Evolutionary conservation across 129 eudicot genomes (phyloP), one percentile per base, ranked within the genome.

Genomic region (Saussurea involucrata): DNA sequence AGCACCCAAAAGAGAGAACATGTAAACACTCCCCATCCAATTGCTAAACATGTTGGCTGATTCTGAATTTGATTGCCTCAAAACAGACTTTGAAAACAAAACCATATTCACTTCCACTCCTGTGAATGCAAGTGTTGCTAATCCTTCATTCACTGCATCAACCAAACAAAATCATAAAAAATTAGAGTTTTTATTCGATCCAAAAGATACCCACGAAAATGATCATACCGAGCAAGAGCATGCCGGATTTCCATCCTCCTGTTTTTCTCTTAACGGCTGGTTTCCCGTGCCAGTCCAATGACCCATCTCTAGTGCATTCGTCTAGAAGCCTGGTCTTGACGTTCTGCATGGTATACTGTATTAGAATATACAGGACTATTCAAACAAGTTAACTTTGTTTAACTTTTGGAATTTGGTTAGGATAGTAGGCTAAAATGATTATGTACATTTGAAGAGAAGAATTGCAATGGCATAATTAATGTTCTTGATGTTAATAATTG

Each of bases 31-130:
- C 55, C 96, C 96, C 92, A 90, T 88, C 96, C 96, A 90, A 70
- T 73, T 85, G 82, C 90, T 90, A 80, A 90, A 90, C 75, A 78
- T 88, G 57, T 75, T 87, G 8, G 96, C 96, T 81, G 96, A 87
- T 67, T 88, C 90, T 18, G 92, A 92, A 78, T 90, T 90, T 55
- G 90, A 81, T 44, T 86, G 96, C 69, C 92, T 80, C 69, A 88
- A 76, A 21, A 88, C 92, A 15, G 91, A 83, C 72, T 90, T 90
- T 33, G 89, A 82, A 81, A 90, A 90, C 42, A 88, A 73, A 57
- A 90, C 92, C 92, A 90, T 87, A 74, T 90, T 90, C 81, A 90
- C 96, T 82, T 88, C 96, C 40, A 90, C 90, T 70, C 96, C 96
- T 27, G 90, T 84, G 78, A 88, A 90, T 76, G 93, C 96, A 33